Base-by-base conservation (phyloP, 345 rosid species). In the Eucalyptus microcorys region DNA sequence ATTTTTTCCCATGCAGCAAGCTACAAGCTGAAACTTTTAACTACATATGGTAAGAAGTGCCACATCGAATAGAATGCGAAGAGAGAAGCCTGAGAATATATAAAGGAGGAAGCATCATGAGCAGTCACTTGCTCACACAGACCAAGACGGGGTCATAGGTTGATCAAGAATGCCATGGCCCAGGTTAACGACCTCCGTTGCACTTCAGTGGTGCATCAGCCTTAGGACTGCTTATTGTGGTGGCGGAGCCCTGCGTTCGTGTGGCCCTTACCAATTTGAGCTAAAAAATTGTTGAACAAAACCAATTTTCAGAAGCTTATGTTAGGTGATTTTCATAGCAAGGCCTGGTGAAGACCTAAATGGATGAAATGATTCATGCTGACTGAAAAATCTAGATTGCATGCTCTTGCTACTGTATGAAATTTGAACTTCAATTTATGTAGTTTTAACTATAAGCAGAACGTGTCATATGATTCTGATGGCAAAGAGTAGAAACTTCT, bases 241-340 rank as follows among this genome's bases (percentile, higher is more conserved):
- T 22, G 0, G 13, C 1, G 12, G 79, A 40, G 24, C 42, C 42
- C 24, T 0, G 13, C 12, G 10, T 68, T 68, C 7, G 1, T 34
- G 1, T 34, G 80, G 42, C 43, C 80, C 80, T 34, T 8, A 68
- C 14, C 80, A 34, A 32, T 34, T 68, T 21, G 6, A 68, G 43
- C 13, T 68, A 1, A 34, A 68, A 34, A 34, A n/a, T 68, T 5
- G 37, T 34, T 34, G 80, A 16, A 68, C 43, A 68, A 68, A 68
- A 34, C 42, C 24, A 34, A 68, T 68, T 68, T 34, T 68, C 24
- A 34, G 10, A 16, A 68, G 80, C 43, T 68, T 21, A 68, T 66
- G 79, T 16, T 16, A 8, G 24, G 26, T 34, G 26, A 19, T 37
- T 71, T 34, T 71, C 3, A 0, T 71, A 3, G 14, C 81, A 71